Evolutionary conservation across 2,329 filamentous ascomycete species (phyloP).

Genomic region (Cladophialophora psammophila): DNA sequence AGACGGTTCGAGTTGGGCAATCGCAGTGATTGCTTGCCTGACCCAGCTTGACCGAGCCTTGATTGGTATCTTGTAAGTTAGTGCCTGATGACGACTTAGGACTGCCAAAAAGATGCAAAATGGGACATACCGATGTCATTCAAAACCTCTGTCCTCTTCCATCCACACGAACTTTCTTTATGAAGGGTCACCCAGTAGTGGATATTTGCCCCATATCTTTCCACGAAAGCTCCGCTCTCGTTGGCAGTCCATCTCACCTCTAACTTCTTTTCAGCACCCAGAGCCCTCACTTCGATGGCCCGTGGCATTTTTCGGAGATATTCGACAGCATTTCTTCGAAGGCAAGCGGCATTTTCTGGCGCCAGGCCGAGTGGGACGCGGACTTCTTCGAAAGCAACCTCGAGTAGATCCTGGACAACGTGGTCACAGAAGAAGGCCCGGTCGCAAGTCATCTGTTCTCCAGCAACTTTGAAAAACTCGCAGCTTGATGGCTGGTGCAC

Average conservation of each 20-base stretch:
- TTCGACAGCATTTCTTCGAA: slow-evolving; percentile 20
- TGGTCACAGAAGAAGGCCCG: slow-evolving; percentile 34
- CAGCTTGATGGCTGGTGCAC: slow-evolving; percentile 25
- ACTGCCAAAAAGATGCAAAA: not conserved
- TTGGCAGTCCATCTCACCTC: slow-evolving; percentile 30
- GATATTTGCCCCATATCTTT: slow-evolving; percentile 22
- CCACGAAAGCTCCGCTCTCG: slow-evolving; percentile 24
- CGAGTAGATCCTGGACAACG: slow-evolving; percentile 30
- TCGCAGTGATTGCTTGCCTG: not conserved
- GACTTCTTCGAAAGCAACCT: slow-evolving; percentile 20
- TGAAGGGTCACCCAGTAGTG: slow-evolving; percentile 28
- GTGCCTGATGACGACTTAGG: not conserved
- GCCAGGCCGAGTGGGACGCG: slow-evolving; percentile 14
- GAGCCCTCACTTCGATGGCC: slow-evolving; percentile 7
- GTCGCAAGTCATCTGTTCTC: not conserved
- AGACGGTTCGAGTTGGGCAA: slow-evolving; percentile 21
- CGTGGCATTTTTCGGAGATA: slow-evolving; percentile 29
- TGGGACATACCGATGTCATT: slow-evolving; percentile 16
- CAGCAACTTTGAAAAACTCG: slow-evolving; percentile 20
- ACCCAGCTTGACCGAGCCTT: not conserved
- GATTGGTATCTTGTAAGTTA: not conserved
- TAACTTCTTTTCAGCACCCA: slow-evolving; percentile 9
- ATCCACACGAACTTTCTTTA: slow-evolving; percentile 19
- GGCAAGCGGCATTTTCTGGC: not conserved
- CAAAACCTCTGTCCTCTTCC: slow-evolving; percentile 17